These are phyloP conservation scores for Nothopassalora personata DNA, from an alignment of 2,329 filamentous ascomycete genomes.

Conservation along the genomic window DNA sequence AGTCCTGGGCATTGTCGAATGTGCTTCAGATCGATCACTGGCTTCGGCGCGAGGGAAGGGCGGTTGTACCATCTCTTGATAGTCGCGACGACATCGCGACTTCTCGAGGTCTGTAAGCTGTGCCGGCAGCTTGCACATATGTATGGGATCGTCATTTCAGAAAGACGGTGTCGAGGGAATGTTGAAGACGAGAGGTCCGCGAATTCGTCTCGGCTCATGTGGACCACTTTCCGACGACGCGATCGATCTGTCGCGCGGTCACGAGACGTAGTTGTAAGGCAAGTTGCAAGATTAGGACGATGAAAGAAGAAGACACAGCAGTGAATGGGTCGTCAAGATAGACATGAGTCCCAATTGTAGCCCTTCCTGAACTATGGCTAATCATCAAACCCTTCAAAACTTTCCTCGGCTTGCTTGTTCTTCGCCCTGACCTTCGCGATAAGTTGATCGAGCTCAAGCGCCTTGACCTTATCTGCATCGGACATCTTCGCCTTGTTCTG, in stretches of 20 bases:
- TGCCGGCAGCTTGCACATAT: slow-evolving; percentile 15
- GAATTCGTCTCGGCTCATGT: neutral
- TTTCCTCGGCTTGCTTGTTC: slow-evolving; percentile 16
- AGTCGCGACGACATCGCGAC: neutral
- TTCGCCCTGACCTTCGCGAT: slow-evolving; percentile 31
- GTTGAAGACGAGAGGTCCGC: neutral
- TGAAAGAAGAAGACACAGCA: neutral
- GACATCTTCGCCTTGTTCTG: slow-evolving; percentile 30
- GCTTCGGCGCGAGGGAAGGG: slow-evolving; percentile 70
- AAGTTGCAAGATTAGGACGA: neutral
- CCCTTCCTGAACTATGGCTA: neutral
- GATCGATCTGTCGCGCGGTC: neutral
- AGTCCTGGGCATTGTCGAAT: slow-evolving; percentile 80
- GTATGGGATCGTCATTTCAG: slow-evolving; percentile 13
- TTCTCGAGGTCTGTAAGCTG: neutral
- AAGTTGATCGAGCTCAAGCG: slow-evolving; percentile 30
- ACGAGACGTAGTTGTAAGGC: neutral
- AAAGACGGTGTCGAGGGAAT: neutral
- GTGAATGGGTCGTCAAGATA: neutral
- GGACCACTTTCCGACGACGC: neutral
- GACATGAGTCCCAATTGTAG: no score
- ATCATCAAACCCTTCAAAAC: slow-evolving; percentile 24
- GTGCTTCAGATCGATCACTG: slow-evolving; percentile 76
- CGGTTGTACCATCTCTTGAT: slow-evolving; percentile 38
- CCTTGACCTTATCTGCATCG: slow-evolving; percentile 27